phyloP scores from a whole-genome alignment of 352 stramenopile species.

The Aphanomyces euteiches region DNA sequence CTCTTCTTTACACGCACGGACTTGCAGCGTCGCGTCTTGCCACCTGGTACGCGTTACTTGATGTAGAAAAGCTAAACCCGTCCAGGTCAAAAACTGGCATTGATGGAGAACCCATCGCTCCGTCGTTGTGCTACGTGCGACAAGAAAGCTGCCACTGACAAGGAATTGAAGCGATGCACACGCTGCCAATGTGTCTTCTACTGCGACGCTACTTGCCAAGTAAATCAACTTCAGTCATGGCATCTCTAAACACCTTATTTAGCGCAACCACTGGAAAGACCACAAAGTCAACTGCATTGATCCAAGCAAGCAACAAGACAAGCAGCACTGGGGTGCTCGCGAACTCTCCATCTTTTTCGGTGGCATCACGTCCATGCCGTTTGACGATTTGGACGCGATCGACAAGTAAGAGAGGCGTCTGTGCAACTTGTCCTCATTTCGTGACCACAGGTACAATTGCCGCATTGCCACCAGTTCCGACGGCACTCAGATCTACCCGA shows the following conservation, averaged over 20 bases:
- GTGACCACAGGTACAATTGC: conserved; percentile 2
- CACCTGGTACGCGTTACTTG: conserved; percentile 29
- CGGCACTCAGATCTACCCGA: conserved; percentile 55
- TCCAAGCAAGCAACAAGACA: conserved; percentile 29
- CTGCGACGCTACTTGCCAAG: conserved; percentile 64
- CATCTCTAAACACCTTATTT: conserved; percentile 10
- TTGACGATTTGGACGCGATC: conserved; percentile 74
- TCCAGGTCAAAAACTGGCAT: conserved; percentile 54
- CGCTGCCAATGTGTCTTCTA: conserved; percentile 84
- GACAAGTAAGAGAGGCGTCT: conserved; percentile 46
- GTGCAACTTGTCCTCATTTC: conserved; percentile 7
- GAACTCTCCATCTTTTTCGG: conserved; percentile 81
- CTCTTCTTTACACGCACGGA: conserved; percentile 76
- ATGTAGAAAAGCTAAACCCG: background rate
- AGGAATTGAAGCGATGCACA: conserved; percentile 75
- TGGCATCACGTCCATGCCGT: conserved; percentile 60
- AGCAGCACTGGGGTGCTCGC: conserved; percentile 73
- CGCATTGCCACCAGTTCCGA: conserved; percentile 43
- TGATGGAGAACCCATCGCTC: conserved; percentile 67
- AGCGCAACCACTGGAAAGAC: conserved; percentile 71
- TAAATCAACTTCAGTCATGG: background rate
- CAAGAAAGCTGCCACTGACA: conserved; percentile 54
- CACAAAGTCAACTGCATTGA: conserved; percentile 77
- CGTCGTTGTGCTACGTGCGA: conserved; percentile 73
- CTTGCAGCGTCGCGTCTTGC: conserved; percentile 68